phyloP scores from a whole-genome alignment of 2,329 filamentous ascomycete species.

The Fusarium decemcellulare region DNA sequence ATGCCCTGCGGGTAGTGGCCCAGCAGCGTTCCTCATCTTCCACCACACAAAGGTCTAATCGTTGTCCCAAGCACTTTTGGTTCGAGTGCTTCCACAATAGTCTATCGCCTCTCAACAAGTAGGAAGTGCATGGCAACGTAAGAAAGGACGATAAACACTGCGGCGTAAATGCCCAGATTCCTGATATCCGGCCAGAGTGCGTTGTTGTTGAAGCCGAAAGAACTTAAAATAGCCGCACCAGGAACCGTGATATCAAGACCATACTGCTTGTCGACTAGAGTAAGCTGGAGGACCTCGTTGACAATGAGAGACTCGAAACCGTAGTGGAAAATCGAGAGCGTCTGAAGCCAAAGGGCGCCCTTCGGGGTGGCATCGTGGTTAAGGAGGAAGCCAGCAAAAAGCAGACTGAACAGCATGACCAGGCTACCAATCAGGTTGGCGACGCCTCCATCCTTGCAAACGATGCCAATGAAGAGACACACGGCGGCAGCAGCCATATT shows the following conservation, averaged over 20 bases:
- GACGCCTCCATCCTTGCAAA: slow-evolving; percentile 91
- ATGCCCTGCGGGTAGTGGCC: slow-evolving; percentile 1
- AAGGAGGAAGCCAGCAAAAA: slow-evolving; percentile 93
- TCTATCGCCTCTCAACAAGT: slow-evolving; percentile 83
- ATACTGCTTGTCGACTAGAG: slow-evolving; percentile 93
- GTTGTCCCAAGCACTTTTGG: background rate
- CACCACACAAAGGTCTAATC: slow-evolving; percentile 12
- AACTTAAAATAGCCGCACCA: slow-evolving; percentile 92
- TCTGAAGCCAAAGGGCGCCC: slow-evolving; percentile 90
- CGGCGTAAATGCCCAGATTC: slow-evolving; percentile 86
- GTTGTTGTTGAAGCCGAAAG: slow-evolving; percentile 92
- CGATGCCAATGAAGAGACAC: slow-evolving; percentile 95
- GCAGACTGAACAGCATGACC: slow-evolving; percentile 96
- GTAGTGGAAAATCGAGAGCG: slow-evolving; percentile 97
- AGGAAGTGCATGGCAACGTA: slow-evolving; percentile 95
- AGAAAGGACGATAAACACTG: slow-evolving; percentile 86
- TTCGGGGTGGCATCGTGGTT: slow-evolving; percentile 95
- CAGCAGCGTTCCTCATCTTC: background rate
- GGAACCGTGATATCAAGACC: slow-evolving; percentile 97
- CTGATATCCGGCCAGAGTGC: slow-evolving; percentile 89
- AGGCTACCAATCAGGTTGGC: slow-evolving; percentile 94
- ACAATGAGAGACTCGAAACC: slow-evolving; percentile 97
- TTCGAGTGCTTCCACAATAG: slow-evolving; percentile 10
- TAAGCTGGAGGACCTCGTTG: slow-evolving; percentile 93
- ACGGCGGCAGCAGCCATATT: slow-evolving; percentile 95